These are phyloP conservation scores for Centaurea solstitialis DNA, from an alignment of 129 eudicot species.

Conservation along the genomic window DNA sequence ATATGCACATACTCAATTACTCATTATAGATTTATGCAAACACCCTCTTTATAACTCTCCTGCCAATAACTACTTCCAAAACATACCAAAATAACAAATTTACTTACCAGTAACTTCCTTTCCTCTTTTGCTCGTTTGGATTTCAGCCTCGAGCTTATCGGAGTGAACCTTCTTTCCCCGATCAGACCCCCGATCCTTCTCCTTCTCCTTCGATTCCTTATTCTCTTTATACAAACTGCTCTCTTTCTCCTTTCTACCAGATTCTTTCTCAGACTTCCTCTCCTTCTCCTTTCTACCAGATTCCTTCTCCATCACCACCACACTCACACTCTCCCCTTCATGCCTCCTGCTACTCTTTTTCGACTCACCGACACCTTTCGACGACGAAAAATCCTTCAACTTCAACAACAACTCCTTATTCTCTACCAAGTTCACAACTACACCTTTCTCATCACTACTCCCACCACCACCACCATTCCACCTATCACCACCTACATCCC, in stretches of 20 bases:
- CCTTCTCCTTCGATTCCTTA: constrained; percentile 63
- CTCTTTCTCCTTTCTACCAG: constrained; percentile 71
- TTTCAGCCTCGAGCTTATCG: constrained; percentile 49
- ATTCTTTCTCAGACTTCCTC: constrained; percentile 63
- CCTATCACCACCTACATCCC: constrained; percentile 60
- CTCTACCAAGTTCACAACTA: constrained; percentile 29
- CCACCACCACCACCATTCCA: constrained; percentile 75
- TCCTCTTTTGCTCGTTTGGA: constrained; percentile 54
- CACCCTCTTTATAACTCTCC: constrained; percentile 5
- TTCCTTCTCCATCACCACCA: constrained; percentile 51
- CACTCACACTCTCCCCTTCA: constrained; percentile 58
- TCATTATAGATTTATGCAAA: background rate
- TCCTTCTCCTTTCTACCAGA: constrained; percentile 58
- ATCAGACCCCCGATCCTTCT: constrained; percentile 59
- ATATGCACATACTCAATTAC: background rate
- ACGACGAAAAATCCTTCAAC: constrained; percentile 32
- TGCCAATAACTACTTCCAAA: background rate
- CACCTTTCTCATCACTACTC: constrained; percentile 45
- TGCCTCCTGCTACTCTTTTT: constrained; percentile 66
- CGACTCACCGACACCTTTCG: constrained; percentile 40
- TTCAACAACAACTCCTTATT: constrained; percentile 35
- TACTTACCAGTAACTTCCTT: constrained; percentile 69
- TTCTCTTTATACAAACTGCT: constrained; percentile 38
- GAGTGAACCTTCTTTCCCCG: constrained; percentile 56
- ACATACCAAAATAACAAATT: constrained; percentile 25